These are phyloP conservation scores for Quercus tomentella DNA, from an alignment of 331 rosid species.

Conservation along the genomic window DNA sequence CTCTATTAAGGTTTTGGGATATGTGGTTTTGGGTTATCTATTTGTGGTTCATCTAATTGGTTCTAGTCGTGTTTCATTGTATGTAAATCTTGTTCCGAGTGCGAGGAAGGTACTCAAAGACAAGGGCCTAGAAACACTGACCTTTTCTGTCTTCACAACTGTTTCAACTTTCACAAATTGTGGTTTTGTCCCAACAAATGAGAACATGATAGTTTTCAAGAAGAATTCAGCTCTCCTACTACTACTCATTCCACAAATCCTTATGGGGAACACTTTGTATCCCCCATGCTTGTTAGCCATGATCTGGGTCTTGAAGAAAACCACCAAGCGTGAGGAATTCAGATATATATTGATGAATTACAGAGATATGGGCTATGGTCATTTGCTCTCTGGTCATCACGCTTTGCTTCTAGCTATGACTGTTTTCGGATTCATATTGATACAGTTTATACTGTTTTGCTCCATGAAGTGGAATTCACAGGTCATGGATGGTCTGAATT, in stretches of 20 bases:
- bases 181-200: constrained; percentile 68
- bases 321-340: constrained; percentile 36
- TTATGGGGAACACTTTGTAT: constrained; percentile 59
- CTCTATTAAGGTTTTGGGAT: constrained; percentile 23
- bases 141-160: constrained; percentile 49
- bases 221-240: constrained; percentile 52
- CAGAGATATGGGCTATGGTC: constrained; percentile 34
- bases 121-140: constrained; percentile 40
- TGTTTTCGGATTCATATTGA: constrained; percentile 29
- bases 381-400: constrained; percentile 43
- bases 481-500: constrained; percentile 45
- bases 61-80: constrained; percentile 24
- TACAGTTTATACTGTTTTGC: constrained; percentile 51
- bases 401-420: constrained; percentile 35
- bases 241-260: constrained; percentile 31
- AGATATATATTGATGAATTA: constrained; percentile 29
- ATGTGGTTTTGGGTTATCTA: constrained; percentile 45
- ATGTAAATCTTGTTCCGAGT: constrained; percentile 29
- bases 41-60: constrained; percentile 32
- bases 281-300: constrained; percentile 41
- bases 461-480: constrained; percentile 60
- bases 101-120: constrained; percentile 38
- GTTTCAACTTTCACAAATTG: constrained; percentile 68
- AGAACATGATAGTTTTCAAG: constrained; percentile 71
- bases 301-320: constrained; percentile 37